Evolutionary conservation across 2,329 filamentous ascomycete genomes (phyloP).

Genomic region (Paraphaeosphaeria sporulosa): DNA sequence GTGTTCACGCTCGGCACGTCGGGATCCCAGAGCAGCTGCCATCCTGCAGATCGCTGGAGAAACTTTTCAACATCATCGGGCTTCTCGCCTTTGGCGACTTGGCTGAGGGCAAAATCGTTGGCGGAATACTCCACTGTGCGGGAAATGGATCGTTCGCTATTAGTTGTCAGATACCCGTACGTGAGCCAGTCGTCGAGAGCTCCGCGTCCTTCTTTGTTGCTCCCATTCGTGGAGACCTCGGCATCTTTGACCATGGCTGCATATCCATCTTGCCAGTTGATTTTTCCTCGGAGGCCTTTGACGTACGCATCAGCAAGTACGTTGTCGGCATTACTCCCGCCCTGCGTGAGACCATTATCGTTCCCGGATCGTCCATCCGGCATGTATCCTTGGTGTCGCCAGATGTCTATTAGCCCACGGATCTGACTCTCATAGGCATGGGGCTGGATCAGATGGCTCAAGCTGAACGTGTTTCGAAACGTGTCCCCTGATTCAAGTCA

Average conservation of each 20-base stretch:
- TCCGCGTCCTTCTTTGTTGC: conserved; percentile 72
- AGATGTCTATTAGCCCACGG: conserved; percentile 72
- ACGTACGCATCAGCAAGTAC: conserved; percentile 58
- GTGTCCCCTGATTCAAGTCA: conserved; percentile 70
- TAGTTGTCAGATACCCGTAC: conserved; percentile 64
- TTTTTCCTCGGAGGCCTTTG: conserved; percentile 48
- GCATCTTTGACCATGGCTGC: conserved; percentile 70
- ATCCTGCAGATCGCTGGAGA: conserved; percentile 41
- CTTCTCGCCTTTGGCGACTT: conserved; percentile 45
- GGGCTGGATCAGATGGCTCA: conserved; percentile 71
- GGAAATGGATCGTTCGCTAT: conserved; percentile 43
- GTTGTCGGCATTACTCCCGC: conserved; percentile 74
- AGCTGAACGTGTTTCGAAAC: conserved; percentile 63
- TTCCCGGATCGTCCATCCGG: conserved; percentile 72
- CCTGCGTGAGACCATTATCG: conserved; percentile 72
- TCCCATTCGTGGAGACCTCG: conserved; percentile 64
- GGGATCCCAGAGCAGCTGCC: conserved; percentile 29
- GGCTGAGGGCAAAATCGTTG: conserved; percentile 50
- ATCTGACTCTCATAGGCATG: conserved; percentile 69
- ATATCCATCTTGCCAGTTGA: conserved; percentile 63
- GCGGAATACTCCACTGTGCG: conserved; percentile 50
- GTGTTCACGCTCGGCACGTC: conserved; percentile 31
- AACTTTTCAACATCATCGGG: conserved; percentile 50
- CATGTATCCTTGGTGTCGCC: conserved; percentile 68
- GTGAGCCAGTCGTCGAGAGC: conserved; percentile 72